Evolutionary conservation across 257 asterid species (phyloP).

Genomic region (Paraleonurus japonicus): DNA sequence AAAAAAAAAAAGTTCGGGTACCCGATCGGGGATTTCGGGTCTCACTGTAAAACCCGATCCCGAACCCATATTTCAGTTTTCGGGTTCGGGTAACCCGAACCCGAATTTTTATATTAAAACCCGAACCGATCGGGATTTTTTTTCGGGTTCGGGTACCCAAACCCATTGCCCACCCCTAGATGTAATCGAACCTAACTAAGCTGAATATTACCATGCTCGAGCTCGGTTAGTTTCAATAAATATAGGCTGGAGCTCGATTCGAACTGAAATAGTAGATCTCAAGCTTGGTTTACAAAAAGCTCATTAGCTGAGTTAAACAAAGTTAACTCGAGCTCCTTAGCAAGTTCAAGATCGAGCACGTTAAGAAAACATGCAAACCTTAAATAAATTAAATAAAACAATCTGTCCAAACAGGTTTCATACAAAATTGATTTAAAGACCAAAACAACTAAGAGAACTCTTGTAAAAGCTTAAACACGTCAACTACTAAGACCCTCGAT

Average conservation of each 20-base stretch:
- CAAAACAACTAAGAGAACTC: not conserved
- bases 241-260: not conserved
- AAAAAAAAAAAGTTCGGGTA: too few relatives aligned
- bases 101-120: too few relatives aligned
- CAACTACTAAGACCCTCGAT: not conserved
- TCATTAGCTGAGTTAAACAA: not conserved
- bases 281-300: not conserved
- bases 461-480: not conserved
- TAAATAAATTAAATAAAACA: not conserved
- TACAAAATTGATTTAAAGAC: not conserved
- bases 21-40: too few relatives aligned
- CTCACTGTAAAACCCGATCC: too few relatives aligned
- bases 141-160: too few relatives aligned
- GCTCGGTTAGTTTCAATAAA: not conserved
- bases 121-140: too few relatives aligned
- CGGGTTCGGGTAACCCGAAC: too few relatives aligned
- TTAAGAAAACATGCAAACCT: not conserved
- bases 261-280: not conserved
- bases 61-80: too few relatives aligned
- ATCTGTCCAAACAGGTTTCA: not conserved
- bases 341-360: not conserved
- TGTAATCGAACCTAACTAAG: not conserved
- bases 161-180: too few relatives aligned
- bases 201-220: not conserved
- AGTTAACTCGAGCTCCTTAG: not conserved